These are phyloP conservation scores for Ceratocystis lukuohia DNA, from an alignment of 2,329 filamentous ascomycete species.

Conservation along the genomic window DNA sequence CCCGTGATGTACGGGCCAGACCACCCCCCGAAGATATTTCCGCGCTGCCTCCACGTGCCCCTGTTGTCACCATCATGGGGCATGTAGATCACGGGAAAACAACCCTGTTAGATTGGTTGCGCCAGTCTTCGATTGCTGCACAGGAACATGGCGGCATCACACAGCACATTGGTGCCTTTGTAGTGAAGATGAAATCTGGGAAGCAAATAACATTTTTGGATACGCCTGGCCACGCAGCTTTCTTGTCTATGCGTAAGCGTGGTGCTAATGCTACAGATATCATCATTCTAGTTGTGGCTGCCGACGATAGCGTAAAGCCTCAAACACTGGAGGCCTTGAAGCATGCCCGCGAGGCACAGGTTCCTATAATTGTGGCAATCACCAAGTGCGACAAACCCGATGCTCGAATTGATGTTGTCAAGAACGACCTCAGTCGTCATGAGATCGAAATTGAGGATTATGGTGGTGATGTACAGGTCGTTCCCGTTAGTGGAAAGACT, in stretches of 20 bases:
- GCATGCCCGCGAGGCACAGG: conserved; percentile 72
- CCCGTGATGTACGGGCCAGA: conserved; percentile 57
- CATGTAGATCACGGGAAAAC: conserved; percentile 99
- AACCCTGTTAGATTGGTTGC: conserved; percentile 82
- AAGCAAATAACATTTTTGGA: conserved; percentile 94
- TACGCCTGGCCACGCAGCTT: conserved; percentile 90
- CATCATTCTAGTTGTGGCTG: conserved; percentile 86
- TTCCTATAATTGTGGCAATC: conserved; percentile 94
- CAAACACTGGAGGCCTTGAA: conserved; percentile 94
- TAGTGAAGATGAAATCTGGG: conserved; percentile 71
- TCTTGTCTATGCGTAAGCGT: conserved; percentile 87
- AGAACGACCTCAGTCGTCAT: conserved; percentile 69
- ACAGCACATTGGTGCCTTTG: conserved; percentile 96
- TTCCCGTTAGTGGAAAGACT: conserved; percentile 85
- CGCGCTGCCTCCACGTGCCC: conserved; percentile 59
- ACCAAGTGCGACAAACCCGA: conserved; percentile 92
- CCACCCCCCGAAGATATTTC: conserved; percentile 56
- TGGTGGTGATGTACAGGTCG: conserved; percentile 85
- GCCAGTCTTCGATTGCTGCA: conserved; percentile 82
- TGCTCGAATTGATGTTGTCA: conserved; percentile 68
- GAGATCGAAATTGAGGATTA: conserved; percentile 89
- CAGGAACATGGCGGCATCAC: conserved; percentile 94
- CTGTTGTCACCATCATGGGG: conserved; percentile 97
- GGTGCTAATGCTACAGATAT: conserved; percentile 96
- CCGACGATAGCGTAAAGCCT: conserved; percentile 93